Percentiles rank a stretch among this genome's conserved stretches.
These are phyloP conservation scores for Jatropha curcas DNA, from an alignment of 345 rosid genomes.

Conservation along the genomic window DNA sequence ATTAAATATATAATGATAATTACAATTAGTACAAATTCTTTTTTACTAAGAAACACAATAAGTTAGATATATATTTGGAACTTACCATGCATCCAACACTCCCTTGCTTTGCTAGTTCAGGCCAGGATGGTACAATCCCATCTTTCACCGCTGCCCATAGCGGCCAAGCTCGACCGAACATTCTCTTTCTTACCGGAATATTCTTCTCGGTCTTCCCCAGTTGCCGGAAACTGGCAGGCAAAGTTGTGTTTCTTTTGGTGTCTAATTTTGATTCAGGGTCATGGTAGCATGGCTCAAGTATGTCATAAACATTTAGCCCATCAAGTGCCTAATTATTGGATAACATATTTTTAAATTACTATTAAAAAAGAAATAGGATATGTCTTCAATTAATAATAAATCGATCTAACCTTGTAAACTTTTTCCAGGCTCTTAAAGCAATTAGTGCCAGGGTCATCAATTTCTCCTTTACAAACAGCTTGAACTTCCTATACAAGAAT, in stretches of 20 bases:
- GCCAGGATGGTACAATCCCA: conserved; percentile 30
- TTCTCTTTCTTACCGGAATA: conserved; percentile 36
- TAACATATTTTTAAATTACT: too few relatives aligned
- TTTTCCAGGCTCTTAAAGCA: conserved; percentile 21
- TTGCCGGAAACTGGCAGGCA: conserved; percentile 41
- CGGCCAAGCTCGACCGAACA: conserved; percentile 55
- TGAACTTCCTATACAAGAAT: conserved; percentile 14
- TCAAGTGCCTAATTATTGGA: conserved; percentile 35
- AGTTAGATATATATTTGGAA: too few relatives aligned
- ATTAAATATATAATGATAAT: too few relatives aligned
- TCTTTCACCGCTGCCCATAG: conserved; percentile 20
- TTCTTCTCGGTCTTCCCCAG: conserved; percentile 38
- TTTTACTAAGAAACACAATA: too few relatives aligned
- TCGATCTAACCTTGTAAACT: conserved; percentile 22
- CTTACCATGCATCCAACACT: conserved; percentile 38
- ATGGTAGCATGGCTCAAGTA: conserved; percentile 55
- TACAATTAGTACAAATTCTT: too few relatives aligned
- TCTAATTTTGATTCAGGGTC: conserved; percentile 18
- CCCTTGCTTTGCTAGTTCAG: conserved; percentile 19
- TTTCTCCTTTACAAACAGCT: conserved; percentile 33
- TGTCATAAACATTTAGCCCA: conserved; percentile 42
- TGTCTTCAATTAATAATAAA: too few relatives aligned
- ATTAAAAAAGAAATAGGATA: too few relatives aligned
- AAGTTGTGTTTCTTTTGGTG: conserved; percentile 14
- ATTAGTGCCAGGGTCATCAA: conserved; percentile 6